Evolutionary conservation across 225 moss, liverwort and hornwort species (phyloP), one percentile per base, ranked within the genome.

Genomic region (Lunularia cruciata): DNA sequence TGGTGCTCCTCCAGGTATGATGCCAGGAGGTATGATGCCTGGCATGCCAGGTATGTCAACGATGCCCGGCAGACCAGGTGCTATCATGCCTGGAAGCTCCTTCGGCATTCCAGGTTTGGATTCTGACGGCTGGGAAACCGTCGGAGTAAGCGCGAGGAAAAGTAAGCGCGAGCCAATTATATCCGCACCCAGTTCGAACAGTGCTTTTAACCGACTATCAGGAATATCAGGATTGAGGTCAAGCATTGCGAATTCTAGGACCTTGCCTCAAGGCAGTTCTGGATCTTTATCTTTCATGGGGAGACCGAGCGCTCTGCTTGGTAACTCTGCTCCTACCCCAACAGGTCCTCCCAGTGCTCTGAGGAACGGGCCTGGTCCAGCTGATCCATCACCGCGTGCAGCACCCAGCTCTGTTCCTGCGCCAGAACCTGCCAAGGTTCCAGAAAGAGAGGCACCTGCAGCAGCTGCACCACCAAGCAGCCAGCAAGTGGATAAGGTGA

Each of bases 231-330:
- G 62, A 0, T 71, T 84, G 79, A 86, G 93, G 31, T 47, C 86
- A 2, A 57, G 75, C 58, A 70, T 40, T 0, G 32, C 86, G 47
- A 73, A 77, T 28, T 10, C 84, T 8, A 83, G 95, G 69, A 81
- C 75, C 38, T 76, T 90, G 2, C 88, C 92, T 0, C 84, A 83
- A 63, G 86, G 87, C 19, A 82, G 81, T n/a, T 83, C 81, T 9
- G 85, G 69, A 58, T 74, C 68, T 43, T n/a, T n/a, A n/a, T 61
- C 61, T 0, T 95, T 89, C 77, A 48, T 79, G 46, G 84, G 84
- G n/a, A 95, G 91, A 74, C 57, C 89, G 1, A 95, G 95, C 60
- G 95, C 95, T 1, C 53, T 95, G 78, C 74, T 95, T 15, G 95
- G 92, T 11, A 69, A 49, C 47, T 82, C 65, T 55, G 60, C 72